Evolutionary conservation across 2,329 filamentous ascomycete genomes (phyloP), one percentile per base, ranked within the genome.

Genomic region (Escovopsis weberi): DNA sequence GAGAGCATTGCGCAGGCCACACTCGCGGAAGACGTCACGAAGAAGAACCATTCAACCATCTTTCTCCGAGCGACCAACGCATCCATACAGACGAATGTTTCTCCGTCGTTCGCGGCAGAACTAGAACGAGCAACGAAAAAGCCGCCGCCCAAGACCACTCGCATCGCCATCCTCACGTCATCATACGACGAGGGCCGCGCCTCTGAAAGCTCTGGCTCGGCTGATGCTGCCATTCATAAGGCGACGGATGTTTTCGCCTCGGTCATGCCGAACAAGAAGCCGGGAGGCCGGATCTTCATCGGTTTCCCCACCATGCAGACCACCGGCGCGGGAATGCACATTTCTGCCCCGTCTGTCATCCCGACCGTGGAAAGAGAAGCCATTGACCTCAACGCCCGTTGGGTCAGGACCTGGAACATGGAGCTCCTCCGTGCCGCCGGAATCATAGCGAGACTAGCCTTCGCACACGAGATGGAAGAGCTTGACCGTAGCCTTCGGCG

Each of bases 301-400:
- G 91, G 91, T 0, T 98, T 98, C 56, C 89, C 91, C 3, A 98
- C 91, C 2, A 88, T 89, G 51, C 91, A 98, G 64, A 98, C 91
- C 0, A 98, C 93, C 0, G 91, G 89, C 43, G 79, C 89, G 26
- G 84, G 89, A 12, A 83, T 93, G 57, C 91, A 98, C 59, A 83
- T 98, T 28, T 96, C 89, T 11, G 91, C 91, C 0, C 91, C 88
- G 1, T 95, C 89, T 0, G 80, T 98, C 12, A 98, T 98, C 44
- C 91, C 91, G 0, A 98, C 91, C 0, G 93, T 98, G 2, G 91
- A 98, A 61, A 79, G 91, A 56, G 91, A 98, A 58, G 91, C 86
- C 42, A 94, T 98, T 45, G 91, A 98, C 60, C 70, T 98, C 48
- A 96, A 98, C 58, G 93, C 91, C 12, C 78, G 88, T 43, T 94